Evolutionary conservation across 371 early-diverging fungal genomes (phyloP).

Genomic region (Saksenaea vasiformis): DNA sequence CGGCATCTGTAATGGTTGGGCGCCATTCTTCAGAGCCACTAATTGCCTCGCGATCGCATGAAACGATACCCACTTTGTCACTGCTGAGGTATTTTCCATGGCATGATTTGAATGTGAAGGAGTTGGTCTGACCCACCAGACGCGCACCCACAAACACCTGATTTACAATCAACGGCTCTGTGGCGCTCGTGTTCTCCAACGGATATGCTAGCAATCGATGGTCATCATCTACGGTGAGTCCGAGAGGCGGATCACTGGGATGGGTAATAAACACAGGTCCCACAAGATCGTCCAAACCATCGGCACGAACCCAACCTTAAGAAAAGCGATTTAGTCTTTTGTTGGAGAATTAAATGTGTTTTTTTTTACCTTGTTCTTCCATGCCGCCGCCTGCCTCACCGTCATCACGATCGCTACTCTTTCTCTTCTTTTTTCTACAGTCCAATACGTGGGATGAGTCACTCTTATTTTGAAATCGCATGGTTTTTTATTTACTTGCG

Average conservation of each 20-base stretch:
- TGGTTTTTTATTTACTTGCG: conserved; percentile 32
- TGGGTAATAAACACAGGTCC: conserved; percentile 74
- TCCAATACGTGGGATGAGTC: not conserved
- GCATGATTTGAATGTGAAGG: conserved; percentile 67
- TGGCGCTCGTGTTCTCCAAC: conserved; percentile 18
- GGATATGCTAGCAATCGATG: conserved; percentile 52
- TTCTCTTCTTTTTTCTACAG: conserved; percentile 64
- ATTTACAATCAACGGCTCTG: conserved; percentile 67
- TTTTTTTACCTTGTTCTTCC: conserved; percentile 8
- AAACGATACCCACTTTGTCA: conserved; percentile 84
- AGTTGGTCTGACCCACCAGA: conserved; percentile 52
- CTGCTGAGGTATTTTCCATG: conserved; percentile 71
- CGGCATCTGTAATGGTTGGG: conserved; percentile 69
- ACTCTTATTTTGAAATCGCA: not conserved
- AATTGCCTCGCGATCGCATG: conserved; percentile 73
- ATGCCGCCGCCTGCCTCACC: conserved; percentile 32
- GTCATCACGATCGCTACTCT: conserved; percentile 40
- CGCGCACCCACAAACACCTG: conserved; percentile 75
- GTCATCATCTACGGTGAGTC: conserved; percentile 57
- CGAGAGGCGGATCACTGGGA: conserved; percentile 67
- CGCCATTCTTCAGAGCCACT: conserved; percentile 85
- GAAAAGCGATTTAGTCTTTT: not conserved
- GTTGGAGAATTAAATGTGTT: no score
- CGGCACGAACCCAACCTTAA: conserved; percentile 70
- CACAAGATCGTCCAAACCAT: conserved; percentile 61